Evolutionary conservation across 495 filamentous ascomycete species (phyloP).

Genomic region (Ascobolus immersus): DNA sequence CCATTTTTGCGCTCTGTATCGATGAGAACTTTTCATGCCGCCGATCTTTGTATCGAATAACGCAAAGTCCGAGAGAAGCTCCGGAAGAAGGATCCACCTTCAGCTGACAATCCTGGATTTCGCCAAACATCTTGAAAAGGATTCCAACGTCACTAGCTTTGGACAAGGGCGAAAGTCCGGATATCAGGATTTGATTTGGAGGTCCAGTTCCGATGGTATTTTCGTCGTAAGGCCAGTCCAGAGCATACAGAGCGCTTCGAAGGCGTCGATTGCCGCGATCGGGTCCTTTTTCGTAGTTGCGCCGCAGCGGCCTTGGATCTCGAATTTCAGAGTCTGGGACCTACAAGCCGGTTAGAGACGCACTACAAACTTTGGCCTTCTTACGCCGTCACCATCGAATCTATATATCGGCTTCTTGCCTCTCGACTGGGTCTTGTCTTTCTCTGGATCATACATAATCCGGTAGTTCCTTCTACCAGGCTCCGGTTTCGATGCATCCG

Average conservation of each 20-base stretch:
- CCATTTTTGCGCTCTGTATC: slow-evolving; percentile 48
- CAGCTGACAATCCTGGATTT: slow-evolving; percentile 68
- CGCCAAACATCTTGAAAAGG: slow-evolving; percentile 64
- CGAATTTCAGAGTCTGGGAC: slow-evolving; percentile 8
- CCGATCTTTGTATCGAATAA: slow-evolving; percentile 64
- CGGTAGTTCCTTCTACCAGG: slow-evolving; percentile 11
- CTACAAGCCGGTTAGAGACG: slow-evolving; percentile 5
- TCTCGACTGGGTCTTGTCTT: slow-evolving; percentile 21
- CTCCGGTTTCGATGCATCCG: slow-evolving; percentile 4
- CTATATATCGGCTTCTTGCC: slow-evolving; percentile 17
- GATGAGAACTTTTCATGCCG: slow-evolving; percentile 31
- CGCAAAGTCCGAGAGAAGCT: slow-evolving; percentile 74
- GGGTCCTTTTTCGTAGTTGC: slow-evolving; percentile 37
- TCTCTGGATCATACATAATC: slow-evolving; percentile 16
- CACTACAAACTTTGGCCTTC: slow-evolving; percentile 11
- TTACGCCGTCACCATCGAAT: slow-evolving; percentile 16
- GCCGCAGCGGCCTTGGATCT: neutral
- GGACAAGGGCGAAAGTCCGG: slow-evolving; percentile 75
- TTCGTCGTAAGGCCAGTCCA: slow-evolving; percentile 52
- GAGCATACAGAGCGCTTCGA: slow-evolving; percentile 48
- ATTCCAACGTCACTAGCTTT: slow-evolving; percentile 52
- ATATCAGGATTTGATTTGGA: slow-evolving; percentile 67
- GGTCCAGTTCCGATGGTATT: slow-evolving; percentile 74
- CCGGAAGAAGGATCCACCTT: slow-evolving; percentile 81
- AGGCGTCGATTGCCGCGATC: slow-evolving; percentile 32